Conservation (phyloP, 2,329 filamentous ascomycete species). For the Sporothrix pallida region DNA sequence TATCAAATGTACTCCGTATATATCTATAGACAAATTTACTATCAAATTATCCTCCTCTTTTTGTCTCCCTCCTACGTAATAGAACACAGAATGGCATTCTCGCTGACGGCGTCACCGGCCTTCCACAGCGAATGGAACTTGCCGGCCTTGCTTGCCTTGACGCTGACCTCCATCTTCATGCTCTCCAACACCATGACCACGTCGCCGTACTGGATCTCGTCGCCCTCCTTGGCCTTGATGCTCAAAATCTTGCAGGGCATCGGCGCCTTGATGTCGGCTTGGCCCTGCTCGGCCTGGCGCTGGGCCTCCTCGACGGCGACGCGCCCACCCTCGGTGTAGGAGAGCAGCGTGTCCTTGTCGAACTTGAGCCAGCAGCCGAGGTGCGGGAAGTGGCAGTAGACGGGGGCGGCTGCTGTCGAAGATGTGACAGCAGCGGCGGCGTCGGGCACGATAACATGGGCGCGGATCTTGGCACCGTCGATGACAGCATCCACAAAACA, state of each 20-base stretch:
- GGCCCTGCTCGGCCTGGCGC: neutral
- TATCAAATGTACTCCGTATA: too few species aligned
- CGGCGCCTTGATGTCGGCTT: conserved; percentile 37
- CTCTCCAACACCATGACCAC: conserved; percentile 41
- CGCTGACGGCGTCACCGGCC: conserved; percentile 20
- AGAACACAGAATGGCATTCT: conserved; percentile 22
- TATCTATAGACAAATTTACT: too few species aligned
- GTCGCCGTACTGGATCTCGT: conserved; percentile 17
- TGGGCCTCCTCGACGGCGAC: neutral
- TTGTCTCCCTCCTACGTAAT: neutral
- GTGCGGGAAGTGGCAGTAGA: conserved; percentile 43
- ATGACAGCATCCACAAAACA: neutral
- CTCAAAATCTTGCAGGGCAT: conserved; percentile 41
- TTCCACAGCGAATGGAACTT: conserved; percentile 18
- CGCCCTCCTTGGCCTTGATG: conserved; percentile 31
- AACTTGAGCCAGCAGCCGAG: conserved; percentile 43
- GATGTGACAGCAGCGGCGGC: neutral
- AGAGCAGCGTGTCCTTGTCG: conserved; percentile 41
- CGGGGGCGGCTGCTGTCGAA: neutral
- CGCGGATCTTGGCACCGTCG: neutral
- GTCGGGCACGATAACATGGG: neutral
- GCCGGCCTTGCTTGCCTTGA: conserved; percentile 29
- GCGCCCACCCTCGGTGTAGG: conserved; percentile 29
- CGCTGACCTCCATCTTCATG: conserved; percentile 42
- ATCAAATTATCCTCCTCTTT: too few species aligned